Evolutionary conservation across 164 flowering plant genomes (phyloP).

Genomic region (Magnolia changhungtana): DNA sequence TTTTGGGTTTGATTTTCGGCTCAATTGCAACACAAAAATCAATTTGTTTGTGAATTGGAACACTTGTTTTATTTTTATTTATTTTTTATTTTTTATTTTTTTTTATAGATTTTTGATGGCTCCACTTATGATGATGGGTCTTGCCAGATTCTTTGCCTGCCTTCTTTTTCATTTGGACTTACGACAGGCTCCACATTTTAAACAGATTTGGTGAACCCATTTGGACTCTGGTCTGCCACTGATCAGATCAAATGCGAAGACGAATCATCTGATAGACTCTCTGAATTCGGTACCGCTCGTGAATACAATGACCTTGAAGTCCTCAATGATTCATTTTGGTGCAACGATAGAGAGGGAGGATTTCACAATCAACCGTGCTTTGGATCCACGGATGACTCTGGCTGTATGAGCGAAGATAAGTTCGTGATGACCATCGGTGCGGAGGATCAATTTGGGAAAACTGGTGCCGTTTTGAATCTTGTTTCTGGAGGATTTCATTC

Average conservation of each 20-base stretch:
- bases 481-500: constrained; percentile 32
- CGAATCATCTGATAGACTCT: constrained; percentile 62
- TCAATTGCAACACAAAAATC: neutral
- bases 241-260: constrained; percentile 37
- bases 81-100: no score
- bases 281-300: constrained; percentile 89
- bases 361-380: constrained; percentile 41
- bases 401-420: constrained; percentile 72
- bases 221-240: constrained; percentile 47
- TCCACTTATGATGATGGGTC: neutral
- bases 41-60: neutral
- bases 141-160: no score
- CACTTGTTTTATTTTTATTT: no score
- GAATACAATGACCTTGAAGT: constrained; percentile 71
- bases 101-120: neutral
- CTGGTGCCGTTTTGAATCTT: constrained; percentile 10
- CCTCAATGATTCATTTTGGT: constrained; percentile 57
- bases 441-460: constrained; percentile 23
- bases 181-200: neutral
- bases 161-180: neutral
- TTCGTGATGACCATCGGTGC: constrained; percentile 48
- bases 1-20: neutral
- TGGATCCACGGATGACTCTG: constrained; percentile 39
- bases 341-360: constrained; percentile 60
- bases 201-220: constrained; percentile 82